A percentile compares a stretch with the other conserved stretches of the same genome.
Evolutionary conservation across 2,329 filamentous ascomycete genomes (phyloP).

Genomic region (Stenocarpella maydis): DNA sequence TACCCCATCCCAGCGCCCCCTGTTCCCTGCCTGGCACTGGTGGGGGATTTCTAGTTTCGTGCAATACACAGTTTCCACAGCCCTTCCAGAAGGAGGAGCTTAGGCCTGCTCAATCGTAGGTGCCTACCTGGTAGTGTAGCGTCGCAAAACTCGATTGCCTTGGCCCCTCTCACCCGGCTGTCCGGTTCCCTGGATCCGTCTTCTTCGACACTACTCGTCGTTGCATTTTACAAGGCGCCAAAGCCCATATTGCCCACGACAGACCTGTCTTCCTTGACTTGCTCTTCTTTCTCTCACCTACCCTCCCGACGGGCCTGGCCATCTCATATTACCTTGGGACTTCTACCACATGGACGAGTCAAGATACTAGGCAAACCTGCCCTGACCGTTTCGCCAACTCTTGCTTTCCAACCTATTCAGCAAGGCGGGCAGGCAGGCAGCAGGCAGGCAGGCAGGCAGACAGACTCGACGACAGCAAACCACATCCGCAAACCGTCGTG

Average conservation of each 20-base stretch:
- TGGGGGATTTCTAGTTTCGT: conserved; percentile 12
- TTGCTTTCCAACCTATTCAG: not conserved
- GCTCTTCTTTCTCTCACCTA: not conserved
- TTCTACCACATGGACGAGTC: conserved; percentile 1
- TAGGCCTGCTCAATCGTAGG: conserved; percentile 2
- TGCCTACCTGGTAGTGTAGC: too few relatives aligned
- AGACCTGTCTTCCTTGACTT: not conserved
- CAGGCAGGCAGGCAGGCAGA: not conserved
- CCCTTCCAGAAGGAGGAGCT: conserved; percentile 10
- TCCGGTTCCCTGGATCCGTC: not conserved
- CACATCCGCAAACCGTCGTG: not conserved
- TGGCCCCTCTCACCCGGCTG: conserved; percentile 3
- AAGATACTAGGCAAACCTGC: not conserved
- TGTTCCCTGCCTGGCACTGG: not conserved
- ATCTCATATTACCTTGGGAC: not conserved
- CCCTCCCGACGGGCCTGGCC: not conserved
- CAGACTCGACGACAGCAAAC: not conserved
- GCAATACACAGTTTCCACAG: not conserved
- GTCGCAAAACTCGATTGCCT: conserved; percentile 9
- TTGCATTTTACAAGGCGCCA: not conserved
- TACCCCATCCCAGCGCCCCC: not conserved
- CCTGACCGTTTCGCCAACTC: not conserved
- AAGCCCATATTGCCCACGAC: not conserved
- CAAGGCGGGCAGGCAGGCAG: not conserved
- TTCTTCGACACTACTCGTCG: not conserved